Evolutionary conservation across 805 yeast genomes (phyloP).

Genomic region (Lipomyces kockii): DNA sequence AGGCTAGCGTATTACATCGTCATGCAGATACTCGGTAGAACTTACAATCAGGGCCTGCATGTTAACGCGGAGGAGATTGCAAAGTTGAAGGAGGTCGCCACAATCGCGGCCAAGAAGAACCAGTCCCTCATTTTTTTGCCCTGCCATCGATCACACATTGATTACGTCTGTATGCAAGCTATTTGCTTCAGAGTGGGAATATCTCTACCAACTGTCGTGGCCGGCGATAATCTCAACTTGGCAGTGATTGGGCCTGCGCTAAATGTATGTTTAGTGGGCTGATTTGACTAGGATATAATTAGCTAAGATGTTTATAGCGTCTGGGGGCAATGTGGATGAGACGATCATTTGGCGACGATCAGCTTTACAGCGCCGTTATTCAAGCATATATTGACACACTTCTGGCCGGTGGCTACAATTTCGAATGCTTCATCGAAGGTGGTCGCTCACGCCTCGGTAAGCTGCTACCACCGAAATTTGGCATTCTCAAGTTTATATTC

Average conservation of each 20-base stretch:
- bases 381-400: conserved; percentile 55
- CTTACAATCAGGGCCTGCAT: conserved; percentile 52
- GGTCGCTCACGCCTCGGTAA: conserved; percentile 70
- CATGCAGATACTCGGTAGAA: conserved; percentile 47
- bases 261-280: conserved; percentile 43
- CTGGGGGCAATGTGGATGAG: conserved; percentile 64
- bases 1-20: conserved; percentile 46
- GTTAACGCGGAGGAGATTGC: conserved; percentile 45
- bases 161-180: conserved; percentile 62
- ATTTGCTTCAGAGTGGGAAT: conserved; percentile 58
- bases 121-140: conserved; percentile 56
- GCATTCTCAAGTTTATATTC: conserved; percentile 58
- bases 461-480: conserved; percentile 63
- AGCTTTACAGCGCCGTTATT: conserved; percentile 51
- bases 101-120: conserved; percentile 44
- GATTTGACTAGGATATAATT: neutral
- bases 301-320: conserved; percentile 24
- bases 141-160: conserved; percentile 66
- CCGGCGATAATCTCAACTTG: conserved; percentile 69
- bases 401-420: conserved; percentile 53
- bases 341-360: conserved; percentile 52
- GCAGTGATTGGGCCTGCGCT: conserved; percentile 58
- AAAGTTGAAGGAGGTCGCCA: conserved; percentile 45
- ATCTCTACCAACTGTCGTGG: conserved; percentile 61
- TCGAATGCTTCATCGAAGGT: conserved; percentile 70